Conservation (phyloP, 345 rosid genomes). For the Aethionema arabicum region DNA sequence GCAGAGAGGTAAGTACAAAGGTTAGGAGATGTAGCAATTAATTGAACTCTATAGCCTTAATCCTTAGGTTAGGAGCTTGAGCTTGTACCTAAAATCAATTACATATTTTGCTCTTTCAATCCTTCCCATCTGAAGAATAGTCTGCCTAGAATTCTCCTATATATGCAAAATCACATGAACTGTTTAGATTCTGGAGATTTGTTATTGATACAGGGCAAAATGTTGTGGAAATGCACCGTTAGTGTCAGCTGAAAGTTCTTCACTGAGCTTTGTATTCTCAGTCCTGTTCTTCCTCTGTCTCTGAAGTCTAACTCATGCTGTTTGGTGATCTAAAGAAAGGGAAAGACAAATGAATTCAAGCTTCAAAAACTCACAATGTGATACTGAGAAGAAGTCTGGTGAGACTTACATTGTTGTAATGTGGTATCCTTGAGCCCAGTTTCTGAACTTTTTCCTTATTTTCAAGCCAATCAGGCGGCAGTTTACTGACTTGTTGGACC, state of each 20-base stretch:
- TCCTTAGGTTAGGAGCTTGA: not conserved
- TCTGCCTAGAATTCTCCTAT: constrained; percentile 66
- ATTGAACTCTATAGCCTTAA: not conserved
- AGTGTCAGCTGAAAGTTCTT: constrained; percentile 88
- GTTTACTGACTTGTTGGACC: constrained; percentile 64
- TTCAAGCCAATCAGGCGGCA: constrained; percentile 65
- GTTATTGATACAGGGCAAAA: not conserved
- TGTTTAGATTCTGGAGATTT: constrained; percentile 12
- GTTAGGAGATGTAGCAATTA: not conserved
- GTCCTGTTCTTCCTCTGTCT: constrained; percentile 79
- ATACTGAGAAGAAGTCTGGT: not conserved
- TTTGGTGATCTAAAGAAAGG: constrained; percentile 48
- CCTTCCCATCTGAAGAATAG: constrained; percentile 86
- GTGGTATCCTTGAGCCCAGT: constrained; percentile 65
- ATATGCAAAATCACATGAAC: constrained; percentile 5
- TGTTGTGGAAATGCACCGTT: constrained; percentile 48
- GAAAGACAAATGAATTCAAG: constrained; percentile 6
- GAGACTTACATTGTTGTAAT: constrained; percentile 59
- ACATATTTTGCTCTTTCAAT: constrained; percentile 68
- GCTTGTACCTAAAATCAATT: constrained; percentile 74
- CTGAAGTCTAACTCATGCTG: constrained; percentile 80
- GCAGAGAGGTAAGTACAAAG: constrained; percentile 25
- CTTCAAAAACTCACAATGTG: not conserved
- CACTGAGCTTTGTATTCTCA: constrained; percentile 65
- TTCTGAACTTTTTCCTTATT: constrained; percentile 58